Conservation (phyloP, 768 basidiomycete species). For the Rhodotorula kratochvilovae region DNA sequence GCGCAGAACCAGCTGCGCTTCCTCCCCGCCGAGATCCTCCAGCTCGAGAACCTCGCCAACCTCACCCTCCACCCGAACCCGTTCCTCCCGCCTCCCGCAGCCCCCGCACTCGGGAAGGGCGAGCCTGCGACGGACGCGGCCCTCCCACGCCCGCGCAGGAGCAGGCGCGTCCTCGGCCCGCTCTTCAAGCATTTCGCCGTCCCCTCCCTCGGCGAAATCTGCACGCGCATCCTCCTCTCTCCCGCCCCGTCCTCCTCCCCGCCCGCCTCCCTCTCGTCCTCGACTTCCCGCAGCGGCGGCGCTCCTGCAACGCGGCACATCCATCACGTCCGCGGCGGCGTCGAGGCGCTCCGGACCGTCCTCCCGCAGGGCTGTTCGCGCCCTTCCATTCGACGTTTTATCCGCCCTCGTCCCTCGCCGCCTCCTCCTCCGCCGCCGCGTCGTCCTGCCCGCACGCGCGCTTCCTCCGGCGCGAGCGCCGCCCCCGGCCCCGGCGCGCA, state of each 20-base stretch:
- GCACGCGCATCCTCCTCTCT: slow-evolving; percentile 33
- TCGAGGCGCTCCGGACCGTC: not conserved
- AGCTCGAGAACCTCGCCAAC: slow-evolving; percentile 6
- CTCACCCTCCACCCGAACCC: slow-evolving; percentile 34
- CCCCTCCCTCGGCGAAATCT: slow-evolving; percentile 31
- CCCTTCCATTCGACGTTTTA: slow-evolving; percentile 20
- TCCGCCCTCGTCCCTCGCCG: not conserved
- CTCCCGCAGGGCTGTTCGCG: slow-evolving; percentile 6
- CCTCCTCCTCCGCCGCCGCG: not conserved
- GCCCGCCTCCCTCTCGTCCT: not conserved
- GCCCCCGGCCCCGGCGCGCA: not conserved
- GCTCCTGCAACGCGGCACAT: not conserved
- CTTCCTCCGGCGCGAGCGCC: slow-evolving; percentile 2
- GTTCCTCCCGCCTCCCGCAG: slow-evolving; percentile 17
- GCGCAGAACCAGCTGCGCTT: slow-evolving; percentile 21
- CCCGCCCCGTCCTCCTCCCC: not conserved
- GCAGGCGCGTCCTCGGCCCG: slow-evolving; percentile 29
- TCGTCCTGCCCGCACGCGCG: not conserved
- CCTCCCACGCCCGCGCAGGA: too few relatives aligned
- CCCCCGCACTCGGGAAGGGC: not conserved
- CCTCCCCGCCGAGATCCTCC: slow-evolving; percentile 32
- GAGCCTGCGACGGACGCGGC: not conserved
- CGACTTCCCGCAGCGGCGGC: not conserved
- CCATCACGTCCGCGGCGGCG: slow-evolving; percentile 1
- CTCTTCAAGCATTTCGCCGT: slow-evolving; percentile 21